A percentile compares a stretch with the other conserved stretches of the same genome.
These are phyloP conservation scores for Fragilariopsis cylindrus DNA, from an alignment of 108 stramenopile species.

Conservation along the genomic window DNA sequence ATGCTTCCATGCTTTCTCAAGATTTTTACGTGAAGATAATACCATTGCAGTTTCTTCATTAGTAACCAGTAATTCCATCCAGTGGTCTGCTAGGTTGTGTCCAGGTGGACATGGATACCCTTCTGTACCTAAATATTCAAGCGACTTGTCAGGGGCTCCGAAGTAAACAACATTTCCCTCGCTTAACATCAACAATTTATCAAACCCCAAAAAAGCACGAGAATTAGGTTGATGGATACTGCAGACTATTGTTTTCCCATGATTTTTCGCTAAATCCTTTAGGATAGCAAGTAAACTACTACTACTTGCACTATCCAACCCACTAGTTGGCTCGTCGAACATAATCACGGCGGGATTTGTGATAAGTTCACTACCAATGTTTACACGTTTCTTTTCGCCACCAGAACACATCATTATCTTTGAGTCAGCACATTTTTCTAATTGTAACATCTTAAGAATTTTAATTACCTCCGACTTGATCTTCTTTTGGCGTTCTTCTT, in stretches of 20 bases:
- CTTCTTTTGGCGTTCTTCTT: conserved; percentile 11
- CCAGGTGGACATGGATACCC: conserved; percentile 59
- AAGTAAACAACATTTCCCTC: conserved; percentile 80
- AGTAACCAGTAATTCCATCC: conserved; percentile 75
- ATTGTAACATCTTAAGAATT: conserved; percentile 55
- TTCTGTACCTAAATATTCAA: conserved; percentile 40
- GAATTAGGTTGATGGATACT: conserved; percentile 78
- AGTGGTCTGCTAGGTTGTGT: conserved; percentile 81
- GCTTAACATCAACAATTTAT: conserved; percentile 62
- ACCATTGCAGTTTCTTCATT: background rate
- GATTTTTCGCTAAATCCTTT: conserved; percentile 38
- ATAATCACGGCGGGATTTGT: conserved; percentile 71
- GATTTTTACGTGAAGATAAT: conserved; percentile 22
- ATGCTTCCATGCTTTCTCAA: conserved; percentile 62
- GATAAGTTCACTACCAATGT: conserved; percentile 83
- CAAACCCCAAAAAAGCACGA: conserved; percentile 72
- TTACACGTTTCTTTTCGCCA: conserved; percentile 86
- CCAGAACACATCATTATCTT: conserved; percentile 64
- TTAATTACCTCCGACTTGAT: conserved; percentile 61
- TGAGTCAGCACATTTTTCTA: conserved; percentile 55
- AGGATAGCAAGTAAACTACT: conserved; percentile 51
- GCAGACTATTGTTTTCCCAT: conserved; percentile 67
- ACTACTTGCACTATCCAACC: conserved; percentile 65
- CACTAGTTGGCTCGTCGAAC: conserved; percentile 79
- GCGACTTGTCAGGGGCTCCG: conserved; percentile 60